Evolutionary conservation across 305 asterid species (phyloP).

Genomic region (Rubia tinctorum): DNA sequence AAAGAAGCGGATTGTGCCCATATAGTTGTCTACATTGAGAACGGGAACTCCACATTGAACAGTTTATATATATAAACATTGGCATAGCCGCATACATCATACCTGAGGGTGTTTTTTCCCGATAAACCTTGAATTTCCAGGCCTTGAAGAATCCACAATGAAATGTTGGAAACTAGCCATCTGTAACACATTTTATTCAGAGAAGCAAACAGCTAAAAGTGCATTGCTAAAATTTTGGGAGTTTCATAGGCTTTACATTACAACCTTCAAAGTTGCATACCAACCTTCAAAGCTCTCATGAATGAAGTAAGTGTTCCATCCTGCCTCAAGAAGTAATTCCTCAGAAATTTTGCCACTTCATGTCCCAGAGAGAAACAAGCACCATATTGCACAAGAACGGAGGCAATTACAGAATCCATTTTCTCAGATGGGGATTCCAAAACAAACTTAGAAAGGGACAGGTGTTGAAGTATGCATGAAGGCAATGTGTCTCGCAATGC

Average conservation of each 20-base stretch:
- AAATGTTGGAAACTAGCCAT: slow-evolving; percentile 70
- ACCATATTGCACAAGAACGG: slow-evolving; percentile 59
- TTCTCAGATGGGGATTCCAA: slow-evolving; percentile 77
- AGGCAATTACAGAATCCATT: slow-evolving; percentile 77
- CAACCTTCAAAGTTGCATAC: slow-evolving; percentile 15
- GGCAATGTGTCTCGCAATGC: slow-evolving; percentile 56
- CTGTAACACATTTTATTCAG: slow-evolving; percentile 30
- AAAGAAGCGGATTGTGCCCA: background rate
- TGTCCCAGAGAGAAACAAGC: slow-evolving; percentile 66
- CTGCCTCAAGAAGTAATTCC: slow-evolving; percentile 75
- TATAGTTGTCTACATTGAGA: background rate
- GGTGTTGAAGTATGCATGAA: slow-evolving; percentile 51
- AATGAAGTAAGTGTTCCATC: slow-evolving; percentile 91
- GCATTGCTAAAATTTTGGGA: background rate
- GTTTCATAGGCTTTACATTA: background rate
- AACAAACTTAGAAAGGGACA: slow-evolving; percentile 54
- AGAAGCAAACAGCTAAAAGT: background rate
- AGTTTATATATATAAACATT: slow-evolving; percentile 11
- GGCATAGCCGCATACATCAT: slow-evolving; percentile 27
- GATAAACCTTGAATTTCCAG: slow-evolving; percentile 31
- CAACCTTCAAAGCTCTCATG: slow-evolving; percentile 79
- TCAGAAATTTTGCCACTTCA: slow-evolving; percentile 60
- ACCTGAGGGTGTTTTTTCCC: slow-evolving; percentile 46
- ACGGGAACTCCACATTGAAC: background rate
- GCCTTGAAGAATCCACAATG: slow-evolving; percentile 51